A percentile compares a stretch with the other conserved stretches of the same genome.
Conservation (phyloP, 495 filamentous ascomycete genomes). For the Cercophora sp. region DNA sequence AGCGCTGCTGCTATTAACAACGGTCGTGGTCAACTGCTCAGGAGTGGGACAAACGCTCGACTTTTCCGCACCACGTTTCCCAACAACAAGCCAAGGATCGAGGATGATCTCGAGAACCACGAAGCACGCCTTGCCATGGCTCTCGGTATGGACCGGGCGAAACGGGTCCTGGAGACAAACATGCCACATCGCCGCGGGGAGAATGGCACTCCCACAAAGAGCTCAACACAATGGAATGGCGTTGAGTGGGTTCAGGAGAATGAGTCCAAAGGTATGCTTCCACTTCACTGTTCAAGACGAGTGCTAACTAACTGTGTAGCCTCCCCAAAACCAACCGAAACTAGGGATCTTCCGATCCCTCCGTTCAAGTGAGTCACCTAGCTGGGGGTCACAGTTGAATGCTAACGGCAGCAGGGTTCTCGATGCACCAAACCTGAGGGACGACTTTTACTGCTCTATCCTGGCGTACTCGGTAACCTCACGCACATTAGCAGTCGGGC, state of each 20-base stretch:
- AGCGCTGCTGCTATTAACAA: conserved; percentile 52
- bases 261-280: no score
- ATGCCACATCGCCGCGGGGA: conserved; percentile 15
- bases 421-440: conserved; percentile 80
- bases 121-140: conserved; percentile 77
- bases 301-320: no score
- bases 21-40: conserved; percentile 58
- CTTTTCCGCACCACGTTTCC: conserved; percentile 69
- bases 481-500: conserved; percentile 77
- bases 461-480: conserved; percentile 75
- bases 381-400: no score
- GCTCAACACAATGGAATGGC: conserved; percentile 50
- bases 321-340: conserved; percentile 13
- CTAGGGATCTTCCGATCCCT: conserved; percentile 54
- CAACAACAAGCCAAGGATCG: conserved; percentile 34
- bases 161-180: conserved; percentile 52
- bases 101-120: conserved; percentile 62
- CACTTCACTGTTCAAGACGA: no score
- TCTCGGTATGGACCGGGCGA: conserved; percentile 70
- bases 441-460: conserved; percentile 94
- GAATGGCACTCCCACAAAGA: conserved; percentile 13
- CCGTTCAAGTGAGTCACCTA: conserved; percentile 66
- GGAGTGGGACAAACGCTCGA: conserved; percentile 70
- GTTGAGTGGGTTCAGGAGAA: conserved; percentile 55
- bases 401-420: conserved; percentile 55